Evolutionary conservation across 2,329 filamentous ascomycete genomes (phyloP), one percentile per base, ranked within the genome.

Genomic region (Talaromyces sp.): DNA sequence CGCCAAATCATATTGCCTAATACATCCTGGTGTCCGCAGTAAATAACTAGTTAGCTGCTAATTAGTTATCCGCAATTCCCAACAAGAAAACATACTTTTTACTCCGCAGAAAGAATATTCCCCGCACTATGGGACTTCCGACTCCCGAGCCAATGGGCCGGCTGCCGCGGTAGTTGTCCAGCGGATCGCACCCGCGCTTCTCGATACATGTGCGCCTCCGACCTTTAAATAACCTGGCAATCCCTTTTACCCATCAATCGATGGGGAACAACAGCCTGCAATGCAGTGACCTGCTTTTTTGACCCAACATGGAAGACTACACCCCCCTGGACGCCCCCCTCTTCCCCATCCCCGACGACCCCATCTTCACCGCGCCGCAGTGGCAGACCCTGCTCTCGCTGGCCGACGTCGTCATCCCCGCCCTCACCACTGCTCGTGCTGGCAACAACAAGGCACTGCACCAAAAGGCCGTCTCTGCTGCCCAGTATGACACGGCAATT

Each of bases 341-440:
- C 9, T 79, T 82, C 30, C 80, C 82, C 1, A 72, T 78, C 2
- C 69, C 73, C 1, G 76, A 82, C 16, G 73, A 77, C 12, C 77
- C 82, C 56, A 76, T 83, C 56, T 79, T 87, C 65, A 82, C 79
- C 2, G 72, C 80, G 12, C 70, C 76, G 2, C 86, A 88, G 78
- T 88, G 85, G 85, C 78, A 75, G 33, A 85, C 82, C 0, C 73
- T 88, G 3, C 75, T 84, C 54, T 81, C 85, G 28, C 79, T 88
- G 33, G 78, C 82, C 8, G 85, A 87, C 64, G 79, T 85, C 1
- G 74, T 87, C 56, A 75, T 88, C 23, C 85, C 85, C 0, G 78
- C 82, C 2, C 76, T 87, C 62, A 76, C 75, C 42, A 75, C 78
- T 3, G 72, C 74, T 0, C 70, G 72, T 3, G 71, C 69, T 0